A percentile compares a stretch with the other conserved stretches of the same genome.
Conservation (phyloP, 805 yeast genomes). For the Candida koratica region DNA sequence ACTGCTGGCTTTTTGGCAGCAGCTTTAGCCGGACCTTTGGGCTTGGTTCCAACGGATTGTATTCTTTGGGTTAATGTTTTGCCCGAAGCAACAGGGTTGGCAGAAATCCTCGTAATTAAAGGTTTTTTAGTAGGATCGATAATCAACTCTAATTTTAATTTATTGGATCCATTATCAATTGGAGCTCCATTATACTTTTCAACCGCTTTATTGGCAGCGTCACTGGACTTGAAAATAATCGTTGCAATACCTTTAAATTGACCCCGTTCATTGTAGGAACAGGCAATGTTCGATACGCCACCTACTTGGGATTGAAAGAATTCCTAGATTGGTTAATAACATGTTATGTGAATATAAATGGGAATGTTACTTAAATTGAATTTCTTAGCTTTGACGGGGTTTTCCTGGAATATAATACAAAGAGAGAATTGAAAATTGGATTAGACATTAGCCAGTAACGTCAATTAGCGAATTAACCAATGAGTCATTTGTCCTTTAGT, state of each 20-base stretch:
- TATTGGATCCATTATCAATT: slow-evolving; percentile 80
- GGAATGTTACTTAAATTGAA: too few species aligned
- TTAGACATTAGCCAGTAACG: slow-evolving; percentile 6
- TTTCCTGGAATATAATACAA: too few species aligned
- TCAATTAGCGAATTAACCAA: too few species aligned
- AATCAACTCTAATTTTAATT: slow-evolving; percentile 74
- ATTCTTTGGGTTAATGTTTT: slow-evolving; percentile 14
- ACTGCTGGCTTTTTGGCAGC: slow-evolving; percentile 20
- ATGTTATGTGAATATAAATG: slow-evolving; percentile 1
- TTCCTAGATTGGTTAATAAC: slow-evolving; percentile 52
- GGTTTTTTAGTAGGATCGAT: slow-evolving; percentile 80
- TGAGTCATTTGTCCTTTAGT: too few species aligned
- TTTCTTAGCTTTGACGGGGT: too few species aligned
- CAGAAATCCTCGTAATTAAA: slow-evolving; percentile 67
- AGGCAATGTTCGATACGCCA: slow-evolving; percentile 65
- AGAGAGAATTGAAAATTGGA: background rate
- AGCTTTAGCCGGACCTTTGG: slow-evolving; percentile 16
- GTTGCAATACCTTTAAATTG: slow-evolving; percentile 90
- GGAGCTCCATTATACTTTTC: slow-evolving; percentile 88
- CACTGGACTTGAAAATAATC: slow-evolving; percentile 64
- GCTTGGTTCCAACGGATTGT: slow-evolving; percentile 19
- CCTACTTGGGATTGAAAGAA: slow-evolving; percentile 88
- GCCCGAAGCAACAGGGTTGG: slow-evolving; percentile 37
- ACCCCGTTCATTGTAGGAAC: slow-evolving; percentile 83
- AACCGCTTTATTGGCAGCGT: slow-evolving; percentile 74